Conservation (phyloP, 441 rosid species). For the Arabidopsis lyrata region DNA sequence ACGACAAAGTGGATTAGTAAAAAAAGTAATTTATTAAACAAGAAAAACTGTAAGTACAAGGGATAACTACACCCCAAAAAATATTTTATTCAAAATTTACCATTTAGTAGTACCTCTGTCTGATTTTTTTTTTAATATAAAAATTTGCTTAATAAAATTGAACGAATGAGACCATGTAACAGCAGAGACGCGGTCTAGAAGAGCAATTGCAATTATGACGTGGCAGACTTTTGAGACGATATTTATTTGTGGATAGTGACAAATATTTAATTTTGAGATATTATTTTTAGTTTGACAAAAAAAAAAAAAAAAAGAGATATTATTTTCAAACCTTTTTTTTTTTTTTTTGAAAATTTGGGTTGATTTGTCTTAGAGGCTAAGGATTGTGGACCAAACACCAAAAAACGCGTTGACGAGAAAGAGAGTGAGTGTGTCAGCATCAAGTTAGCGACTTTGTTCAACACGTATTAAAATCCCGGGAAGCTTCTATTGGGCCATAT, state of each 20-base stretch:
- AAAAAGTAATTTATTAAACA: conserved; percentile 11
- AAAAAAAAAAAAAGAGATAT: too few relatives aligned
- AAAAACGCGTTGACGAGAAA: conserved; percentile 41
- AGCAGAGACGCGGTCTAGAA: conserved; percentile 50
- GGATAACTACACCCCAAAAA: background rate
- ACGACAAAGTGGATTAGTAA: conserved; percentile 51
- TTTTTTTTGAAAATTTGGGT: background rate
- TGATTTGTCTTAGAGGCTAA: conserved; percentile 41
- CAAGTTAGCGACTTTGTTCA: background rate
- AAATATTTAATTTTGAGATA: background rate
- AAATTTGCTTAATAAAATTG: background rate
- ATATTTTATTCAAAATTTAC: background rate
- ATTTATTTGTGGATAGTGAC: conserved; percentile 4
- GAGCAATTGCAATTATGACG: conserved; percentile 34
- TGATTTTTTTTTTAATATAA: background rate
- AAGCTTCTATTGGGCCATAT: conserved; percentile 32
- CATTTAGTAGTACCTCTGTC: background rate
- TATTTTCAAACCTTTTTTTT: background rate
- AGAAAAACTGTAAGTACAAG: background rate
- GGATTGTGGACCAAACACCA: conserved; percentile 35
- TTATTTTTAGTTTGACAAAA: too few relatives aligned
- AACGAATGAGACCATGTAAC: background rate
- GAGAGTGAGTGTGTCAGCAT: conserved; percentile 29
- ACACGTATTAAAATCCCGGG: conserved; percentile 10
- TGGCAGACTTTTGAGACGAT: conserved; percentile 37